Evolutionary conservation across 2,329 filamentous ascomycete species (phyloP), one percentile per base, ranked within the genome.

Genomic region (Xenosphaeropsis pyriputrescens): DNA sequence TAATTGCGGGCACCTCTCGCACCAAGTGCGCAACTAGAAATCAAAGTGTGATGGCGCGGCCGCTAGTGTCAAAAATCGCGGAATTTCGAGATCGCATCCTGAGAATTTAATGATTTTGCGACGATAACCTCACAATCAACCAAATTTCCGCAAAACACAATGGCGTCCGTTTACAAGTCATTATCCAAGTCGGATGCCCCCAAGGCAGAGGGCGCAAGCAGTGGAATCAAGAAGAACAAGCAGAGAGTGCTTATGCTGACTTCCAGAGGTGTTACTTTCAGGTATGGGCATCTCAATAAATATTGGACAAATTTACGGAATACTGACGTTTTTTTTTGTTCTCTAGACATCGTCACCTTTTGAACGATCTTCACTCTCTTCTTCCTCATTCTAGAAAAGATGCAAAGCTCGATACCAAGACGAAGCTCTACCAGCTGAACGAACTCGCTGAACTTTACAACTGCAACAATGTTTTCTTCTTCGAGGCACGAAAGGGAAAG

Each of bases 341-440:
- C 31, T 42, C 30, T 50, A 93, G 89, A 59, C 91, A 95, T 60
- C 82, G 91, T 32, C 91, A 98, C 63, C 69, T 98, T 32, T 71
- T 98, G 44, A 84, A 88, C 53, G 91, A 98, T 54, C 69, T 98
- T 35, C 76, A 85, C 41, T 72, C 81, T 19, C 77, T 98, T 60
- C 77, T 98, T 47, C 91, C 91, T 2, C 91, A 98, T 58, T 79
- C 79, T 47, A 78, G 85, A 54, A 94, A 93, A 64, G 91, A 98
- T 57, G 85, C 83, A 50, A 98, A 98, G 62, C 84, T 95, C 47
- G 91, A 98, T 59, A 91, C 85, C 38, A 96, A 96, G 64, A 88
- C 84, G 29, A 86, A 91, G 65, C 70, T 86, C 49, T 71, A 76
- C 70, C 67, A 82, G 56, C 72, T 93, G 37, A 91, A 91, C 62